Evolutionary conservation across 1,284 basidiomycete species (phyloP).

Genomic region (Polyporus tsugae): DNA sequence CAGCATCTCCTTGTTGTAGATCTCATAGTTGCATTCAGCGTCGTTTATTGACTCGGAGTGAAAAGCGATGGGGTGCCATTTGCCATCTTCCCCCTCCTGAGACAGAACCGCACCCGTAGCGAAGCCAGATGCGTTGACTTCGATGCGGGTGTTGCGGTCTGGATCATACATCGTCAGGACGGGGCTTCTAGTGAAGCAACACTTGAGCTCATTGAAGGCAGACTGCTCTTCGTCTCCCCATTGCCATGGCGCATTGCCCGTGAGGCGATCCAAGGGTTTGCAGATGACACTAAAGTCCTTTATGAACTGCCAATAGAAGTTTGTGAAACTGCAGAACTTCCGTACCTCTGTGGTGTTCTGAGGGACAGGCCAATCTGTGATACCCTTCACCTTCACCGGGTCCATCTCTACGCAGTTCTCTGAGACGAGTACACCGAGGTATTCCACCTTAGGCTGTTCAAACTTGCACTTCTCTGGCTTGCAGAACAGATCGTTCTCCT

Average conservation of each 20-base stretch:
- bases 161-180: background rate
- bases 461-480: slow-evolving; percentile 45
- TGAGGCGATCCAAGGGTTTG: slow-evolving; percentile 40
- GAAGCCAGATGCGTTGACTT: too few relatives aligned
- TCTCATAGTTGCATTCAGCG: too few relatives aligned
- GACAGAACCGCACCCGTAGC: too few relatives aligned
- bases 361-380: slow-evolving; percentile 47
- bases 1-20: too few relatives aligned
- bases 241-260: slow-evolving; percentile 13
- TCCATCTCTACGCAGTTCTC: slow-evolving; percentile 45
- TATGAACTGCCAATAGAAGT: slow-evolving; percentile 54
- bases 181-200: background rate
- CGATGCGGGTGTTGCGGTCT: background rate
- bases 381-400: slow-evolving; percentile 44
- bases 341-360: slow-evolving; percentile 39
- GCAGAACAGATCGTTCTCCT: slow-evolving; percentile 26
- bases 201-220: slow-evolving; percentile 4
- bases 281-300: slow-evolving; percentile 45
- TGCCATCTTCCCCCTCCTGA: too few relatives aligned
- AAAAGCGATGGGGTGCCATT: too few relatives aligned
- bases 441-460: slow-evolving; percentile 30
- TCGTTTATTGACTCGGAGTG: too few relatives aligned
- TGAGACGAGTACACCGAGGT: slow-evolving; percentile 15
- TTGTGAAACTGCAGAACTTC: slow-evolving; percentile 18
- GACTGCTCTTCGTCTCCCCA: slow-evolving; percentile 14